These are phyloP conservation scores for Myxozyma kluyveri DNA, from an alignment of 805 yeast species.

Conservation along the genomic window DNA sequence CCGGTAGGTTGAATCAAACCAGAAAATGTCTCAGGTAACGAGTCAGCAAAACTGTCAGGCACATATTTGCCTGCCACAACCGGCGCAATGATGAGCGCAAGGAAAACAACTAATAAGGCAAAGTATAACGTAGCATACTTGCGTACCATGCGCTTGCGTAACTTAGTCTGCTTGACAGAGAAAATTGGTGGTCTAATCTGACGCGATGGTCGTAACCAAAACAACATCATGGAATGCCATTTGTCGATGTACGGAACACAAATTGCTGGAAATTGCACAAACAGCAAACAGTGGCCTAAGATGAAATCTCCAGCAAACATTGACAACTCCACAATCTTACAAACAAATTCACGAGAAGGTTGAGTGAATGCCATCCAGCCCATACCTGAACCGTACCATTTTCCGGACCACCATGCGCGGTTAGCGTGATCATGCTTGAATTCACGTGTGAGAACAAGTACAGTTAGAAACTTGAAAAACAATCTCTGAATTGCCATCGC, in stretches of 20 bases:
- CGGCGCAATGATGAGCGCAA: slow-evolving; percentile 82
- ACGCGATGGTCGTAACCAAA: slow-evolving; percentile 97
- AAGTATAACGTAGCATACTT: slow-evolving; percentile 85
- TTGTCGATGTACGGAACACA: slow-evolving; percentile 85
- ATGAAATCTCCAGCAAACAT: slow-evolving; percentile 96
- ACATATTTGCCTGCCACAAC: slow-evolving; percentile 64
- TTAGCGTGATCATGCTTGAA: slow-evolving; percentile 93
- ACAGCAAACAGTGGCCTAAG: slow-evolving; percentile 83
- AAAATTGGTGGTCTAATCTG: slow-evolving; percentile 98
- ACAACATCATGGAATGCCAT: slow-evolving; percentile 97
- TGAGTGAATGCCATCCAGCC: slow-evolving; percentile 94
- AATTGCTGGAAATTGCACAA: slow-evolving; percentile 84
- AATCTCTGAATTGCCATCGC: slow-evolving; percentile 84
- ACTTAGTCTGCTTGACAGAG: slow-evolving; percentile 91
- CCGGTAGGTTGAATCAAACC: slow-evolving; percentile 92
- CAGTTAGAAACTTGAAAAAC: slow-evolving; percentile 78
- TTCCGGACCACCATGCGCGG: slow-evolving; percentile 99
- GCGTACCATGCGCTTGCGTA: slow-evolving; percentile 96
- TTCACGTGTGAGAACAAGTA: slow-evolving; percentile 82
- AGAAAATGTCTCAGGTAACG: slow-evolving; percentile 27
- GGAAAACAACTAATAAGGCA: slow-evolving; percentile 63
- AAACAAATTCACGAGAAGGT: slow-evolving; percentile 92
- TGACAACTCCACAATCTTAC: slow-evolving; percentile 89
- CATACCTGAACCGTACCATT: slow-evolving; percentile 93
- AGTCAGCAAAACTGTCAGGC: slow-evolving; percentile 39